These are phyloP conservation scores for Bertia moriformis DNA, from an alignment of 2,329 filamentous ascomycete genomes.

Conservation along the genomic window DNA sequence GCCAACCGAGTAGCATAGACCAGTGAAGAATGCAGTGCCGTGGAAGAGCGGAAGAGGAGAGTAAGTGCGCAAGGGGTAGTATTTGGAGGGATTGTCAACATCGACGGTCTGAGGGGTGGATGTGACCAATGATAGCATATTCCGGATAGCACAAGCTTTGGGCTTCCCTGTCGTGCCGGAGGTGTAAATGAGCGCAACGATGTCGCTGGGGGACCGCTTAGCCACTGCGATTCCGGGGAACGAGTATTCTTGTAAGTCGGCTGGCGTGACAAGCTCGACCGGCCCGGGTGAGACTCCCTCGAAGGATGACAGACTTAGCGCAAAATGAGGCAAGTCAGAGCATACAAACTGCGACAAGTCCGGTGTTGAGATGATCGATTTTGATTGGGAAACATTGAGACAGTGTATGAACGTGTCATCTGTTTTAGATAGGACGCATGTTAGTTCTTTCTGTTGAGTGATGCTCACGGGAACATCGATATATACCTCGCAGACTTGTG, in stretches of 20 bases:
- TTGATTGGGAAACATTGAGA: conserved; percentile 22
- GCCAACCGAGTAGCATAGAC: conserved; percentile 22
- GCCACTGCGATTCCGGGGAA: conserved; percentile 11
- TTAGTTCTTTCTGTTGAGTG: not conserved
- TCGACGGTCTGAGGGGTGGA: conserved; percentile 20
- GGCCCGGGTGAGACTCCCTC: conserved; percentile 1
- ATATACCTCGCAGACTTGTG: conserved; percentile 25
- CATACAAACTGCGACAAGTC: conserved; percentile 20
- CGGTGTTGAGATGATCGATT: conserved; percentile 24
- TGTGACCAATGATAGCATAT: conserved; percentile 17
- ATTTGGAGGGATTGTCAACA: conserved; percentile 18
- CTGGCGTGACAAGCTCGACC: not conserved
- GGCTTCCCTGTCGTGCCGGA: conserved; percentile 30
- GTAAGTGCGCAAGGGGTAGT: conserved; percentile 27
- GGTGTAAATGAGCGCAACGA: conserved; percentile 26
- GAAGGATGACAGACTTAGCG: conserved; percentile 22
- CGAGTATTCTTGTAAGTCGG: conserved; percentile 6
- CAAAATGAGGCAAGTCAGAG: conserved; percentile 14
- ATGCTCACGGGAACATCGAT: not conserved
- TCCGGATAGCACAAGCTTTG: conserved; percentile 25
- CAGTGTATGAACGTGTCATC: conserved; percentile 28
- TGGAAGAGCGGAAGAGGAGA: conserved; percentile 31
- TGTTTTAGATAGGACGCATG: conserved; percentile 5
- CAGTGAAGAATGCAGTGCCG: conserved; percentile 28
- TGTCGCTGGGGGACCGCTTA: conserved; percentile 16